Evolutionary conservation across 768 basidiomycete genomes (phyloP).

Genomic region (Coprinopsis sp.): DNA sequence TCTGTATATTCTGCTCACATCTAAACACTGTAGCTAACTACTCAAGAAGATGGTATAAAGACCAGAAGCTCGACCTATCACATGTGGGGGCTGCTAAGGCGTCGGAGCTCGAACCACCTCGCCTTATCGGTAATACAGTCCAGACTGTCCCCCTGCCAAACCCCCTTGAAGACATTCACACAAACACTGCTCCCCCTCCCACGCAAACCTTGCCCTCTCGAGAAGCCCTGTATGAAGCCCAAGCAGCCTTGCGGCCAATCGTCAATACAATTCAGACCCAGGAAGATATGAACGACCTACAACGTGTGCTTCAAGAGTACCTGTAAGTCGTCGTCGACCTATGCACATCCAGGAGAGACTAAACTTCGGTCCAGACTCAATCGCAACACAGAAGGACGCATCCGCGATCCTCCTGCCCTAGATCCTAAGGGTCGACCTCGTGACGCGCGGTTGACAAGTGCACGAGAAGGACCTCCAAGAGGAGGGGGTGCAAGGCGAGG

Average conservation of each 20-base stretch:
- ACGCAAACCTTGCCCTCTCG: slow-evolving; percentile 22
- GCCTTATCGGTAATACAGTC: too few relatives aligned
- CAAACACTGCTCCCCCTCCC: not conserved
- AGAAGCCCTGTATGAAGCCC: slow-evolving; percentile 18
- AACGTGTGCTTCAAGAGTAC: slow-evolving; percentile 15
- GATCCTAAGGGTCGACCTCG: slow-evolving; percentile 21
- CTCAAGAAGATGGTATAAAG: too few relatives aligned
- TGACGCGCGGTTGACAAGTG: slow-evolving; percentile 16
- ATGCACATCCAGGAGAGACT: not conserved
- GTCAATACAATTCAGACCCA: slow-evolving; percentile 19
- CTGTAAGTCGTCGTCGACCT: slow-evolving; percentile 9
- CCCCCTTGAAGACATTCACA: not conserved
- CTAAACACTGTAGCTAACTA: too few relatives aligned
- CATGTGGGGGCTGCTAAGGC: too few relatives aligned
- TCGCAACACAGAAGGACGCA: not conserved
- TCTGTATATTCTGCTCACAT: too few relatives aligned
- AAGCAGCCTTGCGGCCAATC: slow-evolving; percentile 21
- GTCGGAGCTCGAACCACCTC: too few relatives aligned
- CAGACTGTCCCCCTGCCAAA: not conserved
- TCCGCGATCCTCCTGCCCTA: slow-evolving; percentile 18
- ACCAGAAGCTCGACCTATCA: too few relatives aligned
- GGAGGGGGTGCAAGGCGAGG: slow-evolving; percentile 17
- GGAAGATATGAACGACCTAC: slow-evolving; percentile 21
- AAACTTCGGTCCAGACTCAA: too few relatives aligned
- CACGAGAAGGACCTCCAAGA: slow-evolving; percentile 16